phyloP scores from a whole-genome alignment of 768 basidiomycete genomes.

The Multifurca ochricompacta region DNA sequence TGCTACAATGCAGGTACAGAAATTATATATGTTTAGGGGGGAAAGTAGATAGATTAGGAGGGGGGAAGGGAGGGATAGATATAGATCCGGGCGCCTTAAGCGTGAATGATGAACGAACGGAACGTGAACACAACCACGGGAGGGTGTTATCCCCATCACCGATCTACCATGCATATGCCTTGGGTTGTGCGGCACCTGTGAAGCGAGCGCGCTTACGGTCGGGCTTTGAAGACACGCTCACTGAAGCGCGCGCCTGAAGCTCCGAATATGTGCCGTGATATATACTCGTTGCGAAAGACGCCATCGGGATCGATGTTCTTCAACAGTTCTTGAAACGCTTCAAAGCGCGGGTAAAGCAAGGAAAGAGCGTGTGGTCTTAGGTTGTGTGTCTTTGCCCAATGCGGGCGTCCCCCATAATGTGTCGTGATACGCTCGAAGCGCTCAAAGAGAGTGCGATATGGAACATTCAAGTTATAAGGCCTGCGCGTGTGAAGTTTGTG shows the following conservation, averaged over 20 bases:
- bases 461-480: constrained; percentile 77
- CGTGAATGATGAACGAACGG: too few relatives aligned
- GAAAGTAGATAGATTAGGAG: neutral
- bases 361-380: constrained; percentile 58
- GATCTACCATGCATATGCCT: too few relatives aligned
- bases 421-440: constrained; percentile 67
- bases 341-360: constrained; percentile 71
- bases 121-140: too few relatives aligned
- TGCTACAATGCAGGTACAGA: neutral
- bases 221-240: constrained; percentile 41
- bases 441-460: constrained; percentile 71
- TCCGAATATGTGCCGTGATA: constrained; percentile 80
- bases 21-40: neutral
- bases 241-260: constrained; percentile 34
- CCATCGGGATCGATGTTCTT: constrained; percentile 64
- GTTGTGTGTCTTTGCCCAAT: constrained; percentile 93
- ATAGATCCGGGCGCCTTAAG: too few relatives aligned
- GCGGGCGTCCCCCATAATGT: constrained; percentile 72
- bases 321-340: constrained; percentile 64
- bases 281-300: constrained; percentile 82
- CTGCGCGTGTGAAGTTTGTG: constrained; percentile 32
- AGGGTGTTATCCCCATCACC: constrained; percentile 14
- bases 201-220: constrained; percentile 20
- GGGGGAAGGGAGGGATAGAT: too few relatives aligned
- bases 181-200: constrained; percentile 12